A percentile compares a stretch with the other conserved stretches of the same genome.
These are phyloP conservation scores for Hordeum marinum DNA, from an alignment of 176 grass and related monocot species.

Conservation along the genomic window DNA sequence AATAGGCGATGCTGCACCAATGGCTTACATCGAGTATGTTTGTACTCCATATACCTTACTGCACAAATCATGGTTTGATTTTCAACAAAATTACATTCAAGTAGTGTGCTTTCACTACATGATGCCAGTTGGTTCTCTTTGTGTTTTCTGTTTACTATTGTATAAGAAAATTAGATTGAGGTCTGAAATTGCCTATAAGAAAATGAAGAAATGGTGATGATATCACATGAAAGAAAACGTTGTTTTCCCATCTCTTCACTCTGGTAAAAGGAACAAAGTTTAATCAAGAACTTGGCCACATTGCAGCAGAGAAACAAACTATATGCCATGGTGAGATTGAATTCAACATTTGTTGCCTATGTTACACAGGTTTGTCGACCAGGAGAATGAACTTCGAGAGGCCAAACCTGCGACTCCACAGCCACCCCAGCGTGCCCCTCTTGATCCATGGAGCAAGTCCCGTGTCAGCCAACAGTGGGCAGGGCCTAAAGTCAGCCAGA, in stretches of 20 bases:
- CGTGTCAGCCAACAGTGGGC: slow-evolving; percentile 63
- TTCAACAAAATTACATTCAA: not conserved
- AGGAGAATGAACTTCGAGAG: slow-evolving; percentile 90
- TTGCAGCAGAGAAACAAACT: not conserved
- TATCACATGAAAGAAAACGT: not conserved
- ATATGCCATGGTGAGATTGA: not conserved
- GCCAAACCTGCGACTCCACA: slow-evolving; percentile 62
- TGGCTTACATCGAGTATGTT: slow-evolving; percentile 93
- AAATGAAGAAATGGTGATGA: not conserved
- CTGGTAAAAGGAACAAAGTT: not conserved
- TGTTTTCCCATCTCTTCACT: not conserved
- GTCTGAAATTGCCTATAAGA: not conserved
- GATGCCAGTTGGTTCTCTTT: not conserved
- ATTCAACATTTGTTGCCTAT: not conserved
- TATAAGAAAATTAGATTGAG: not conserved
- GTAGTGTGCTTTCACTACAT: not conserved
- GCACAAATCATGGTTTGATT: not conserved
- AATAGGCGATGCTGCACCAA: slow-evolving; percentile 86
- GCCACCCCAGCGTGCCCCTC: slow-evolving; percentile 47
- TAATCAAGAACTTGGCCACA: not conserved
- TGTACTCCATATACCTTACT: not conserved
- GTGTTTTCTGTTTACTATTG: not conserved
- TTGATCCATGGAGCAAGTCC: slow-evolving; percentile 83
- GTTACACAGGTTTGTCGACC: slow-evolving; percentile 66
- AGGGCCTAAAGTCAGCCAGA: slow-evolving; percentile 51